A percentile compares a stretch with the other conserved stretches of the same genome.
These are phyloP conservation scores for Aspergillus tamarii DNA, from an alignment of 2,329 filamentous ascomycete species.

Conservation along the genomic window DNA sequence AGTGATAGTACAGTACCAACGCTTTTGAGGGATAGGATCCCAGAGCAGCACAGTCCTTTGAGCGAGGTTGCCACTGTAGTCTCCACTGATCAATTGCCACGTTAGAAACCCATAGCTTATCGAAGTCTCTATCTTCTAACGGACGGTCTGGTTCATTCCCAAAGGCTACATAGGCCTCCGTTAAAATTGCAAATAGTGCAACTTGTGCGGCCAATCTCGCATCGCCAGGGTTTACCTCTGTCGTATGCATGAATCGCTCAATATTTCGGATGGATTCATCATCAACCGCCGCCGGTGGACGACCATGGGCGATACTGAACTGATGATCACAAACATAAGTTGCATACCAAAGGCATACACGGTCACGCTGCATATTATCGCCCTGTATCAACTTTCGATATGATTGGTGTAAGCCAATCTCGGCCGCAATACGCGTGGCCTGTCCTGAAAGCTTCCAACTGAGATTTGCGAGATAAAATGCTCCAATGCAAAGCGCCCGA, in stretches of 20 bases:
- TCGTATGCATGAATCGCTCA: slow-evolving; percentile 49
- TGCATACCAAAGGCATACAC: slow-evolving; percentile 58
- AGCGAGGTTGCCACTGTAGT: slow-evolving; percentile 40
- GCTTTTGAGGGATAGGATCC: slow-evolving; percentile 18
- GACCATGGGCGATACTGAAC: slow-evolving; percentile 58
- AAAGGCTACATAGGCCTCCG: slow-evolving; percentile 54
- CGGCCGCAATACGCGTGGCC: slow-evolving; percentile 55
- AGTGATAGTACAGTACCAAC: slow-evolving; percentile 22
- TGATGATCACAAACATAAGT: slow-evolving; percentile 64
- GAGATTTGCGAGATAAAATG: slow-evolving; percentile 61
- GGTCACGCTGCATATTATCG: slow-evolving; percentile 42
- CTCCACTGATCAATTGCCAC: slow-evolving; percentile 44
- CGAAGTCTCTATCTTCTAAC: slow-evolving; percentile 48
- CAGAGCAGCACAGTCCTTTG: slow-evolving; percentile 35
- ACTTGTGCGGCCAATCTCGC: slow-evolving; percentile 55
- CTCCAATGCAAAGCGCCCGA: slow-evolving; percentile 57
- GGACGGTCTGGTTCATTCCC: slow-evolving; percentile 52
- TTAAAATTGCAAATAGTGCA: slow-evolving; percentile 53
- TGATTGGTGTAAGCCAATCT: slow-evolving; percentile 53
- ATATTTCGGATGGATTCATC: slow-evolving; percentile 55
- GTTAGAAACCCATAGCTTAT: slow-evolving; percentile 39
- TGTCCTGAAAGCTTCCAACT: slow-evolving; percentile 59
- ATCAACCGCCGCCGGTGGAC: slow-evolving; percentile 55
- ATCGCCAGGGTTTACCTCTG: slow-evolving; percentile 51
- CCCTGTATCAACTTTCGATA: slow-evolving; percentile 44